Conservation (phyloP, 2,329 filamentous ascomycete species). For the Colletotrichum limetticola region DNA sequence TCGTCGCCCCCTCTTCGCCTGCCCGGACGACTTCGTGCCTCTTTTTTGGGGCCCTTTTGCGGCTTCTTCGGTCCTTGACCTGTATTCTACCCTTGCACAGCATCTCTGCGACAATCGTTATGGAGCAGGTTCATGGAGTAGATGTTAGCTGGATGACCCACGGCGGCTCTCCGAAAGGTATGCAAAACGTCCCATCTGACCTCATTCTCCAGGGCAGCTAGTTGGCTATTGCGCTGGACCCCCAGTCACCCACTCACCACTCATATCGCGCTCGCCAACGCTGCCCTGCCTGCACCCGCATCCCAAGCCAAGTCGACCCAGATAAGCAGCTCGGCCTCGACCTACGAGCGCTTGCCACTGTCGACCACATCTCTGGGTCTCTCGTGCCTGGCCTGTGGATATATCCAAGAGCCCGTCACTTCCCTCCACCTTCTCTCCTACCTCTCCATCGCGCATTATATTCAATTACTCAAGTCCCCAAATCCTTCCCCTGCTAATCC, state of each 20-base stretch:
- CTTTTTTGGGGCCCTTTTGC: conserved; percentile 11
- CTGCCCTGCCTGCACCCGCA: conserved; percentile 17
- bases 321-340: conserved; percentile 25
- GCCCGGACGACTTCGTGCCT: neutral
- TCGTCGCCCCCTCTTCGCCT: neutral
- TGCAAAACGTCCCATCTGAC: conserved; percentile 43
- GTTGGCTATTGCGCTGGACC: conserved; percentile 1
- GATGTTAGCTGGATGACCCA: conserved; percentile 92
- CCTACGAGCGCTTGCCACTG: conserved; percentile 23
- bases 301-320: conserved; percentile 24
- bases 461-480: neutral
- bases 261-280: conserved; percentile 15
- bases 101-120: conserved; percentile 51
- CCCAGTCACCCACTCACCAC: conserved; percentile 19
- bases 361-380: conserved; percentile 14
- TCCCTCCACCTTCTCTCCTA: neutral
- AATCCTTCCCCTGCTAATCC: conserved; percentile 9
- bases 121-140: conserved; percentile 85
- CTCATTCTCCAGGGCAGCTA: conserved; percentile 29
- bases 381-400: conserved; percentile 5
- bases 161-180: conserved; percentile 85
- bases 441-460: neutral
- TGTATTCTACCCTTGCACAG: neutral
- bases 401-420: conserved; percentile 19
- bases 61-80: conserved; percentile 1